Evolutionary conservation across 805 yeast species (phyloP).

Genomic region (Candida xiaguanensis): DNA sequence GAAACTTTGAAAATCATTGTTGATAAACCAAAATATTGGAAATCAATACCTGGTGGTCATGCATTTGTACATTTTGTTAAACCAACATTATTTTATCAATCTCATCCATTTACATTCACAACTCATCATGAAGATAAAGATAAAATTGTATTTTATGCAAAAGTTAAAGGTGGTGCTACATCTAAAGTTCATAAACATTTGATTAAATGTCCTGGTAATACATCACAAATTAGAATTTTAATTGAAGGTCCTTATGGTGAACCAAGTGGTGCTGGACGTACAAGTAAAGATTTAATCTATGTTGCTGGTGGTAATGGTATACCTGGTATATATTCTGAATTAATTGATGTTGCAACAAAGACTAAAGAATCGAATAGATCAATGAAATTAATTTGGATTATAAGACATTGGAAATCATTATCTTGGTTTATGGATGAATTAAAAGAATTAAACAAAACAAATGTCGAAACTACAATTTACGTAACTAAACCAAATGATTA

Average conservation of each 20-base stretch:
- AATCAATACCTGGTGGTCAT: slow-evolving; percentile 37
- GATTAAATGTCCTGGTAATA: slow-evolving; percentile 22
- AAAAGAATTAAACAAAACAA: slow-evolving; percentile 19
- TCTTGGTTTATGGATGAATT: slow-evolving; percentile 48
- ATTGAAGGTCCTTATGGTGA: slow-evolving; percentile 76
- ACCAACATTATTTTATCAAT: slow-evolving; percentile 37
- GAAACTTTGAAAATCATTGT: slow-evolving; percentile 35
- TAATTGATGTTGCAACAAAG: slow-evolving; percentile 20
- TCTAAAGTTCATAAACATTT: slow-evolving; percentile 26
- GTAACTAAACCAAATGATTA: slow-evolving; percentile 24
- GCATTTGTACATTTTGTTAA: slow-evolving; percentile 35
- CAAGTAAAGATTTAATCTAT: slow-evolving; percentile 43
- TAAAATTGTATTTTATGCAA: slow-evolving; percentile 29
- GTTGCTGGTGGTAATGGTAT: slow-evolving; percentile 77
- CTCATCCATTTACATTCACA: slow-evolving; percentile 41
- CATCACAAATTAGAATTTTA: slow-evolving; percentile 25
- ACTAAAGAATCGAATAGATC: slow-evolving; percentile 35
- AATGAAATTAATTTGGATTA: slow-evolving; percentile 60
- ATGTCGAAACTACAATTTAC: slow-evolving; percentile 28
- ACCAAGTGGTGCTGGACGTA: slow-evolving; percentile 24
- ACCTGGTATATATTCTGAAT: slow-evolving; percentile 51
- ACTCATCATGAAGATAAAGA: slow-evolving; percentile 19
- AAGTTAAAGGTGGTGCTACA: slow-evolving; percentile 37
- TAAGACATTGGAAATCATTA: slow-evolving; percentile 51
- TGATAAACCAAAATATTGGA: slow-evolving; percentile 38